Conservation (phyloP, 441 rosid genomes). For the Sinapis alba region DNA sequence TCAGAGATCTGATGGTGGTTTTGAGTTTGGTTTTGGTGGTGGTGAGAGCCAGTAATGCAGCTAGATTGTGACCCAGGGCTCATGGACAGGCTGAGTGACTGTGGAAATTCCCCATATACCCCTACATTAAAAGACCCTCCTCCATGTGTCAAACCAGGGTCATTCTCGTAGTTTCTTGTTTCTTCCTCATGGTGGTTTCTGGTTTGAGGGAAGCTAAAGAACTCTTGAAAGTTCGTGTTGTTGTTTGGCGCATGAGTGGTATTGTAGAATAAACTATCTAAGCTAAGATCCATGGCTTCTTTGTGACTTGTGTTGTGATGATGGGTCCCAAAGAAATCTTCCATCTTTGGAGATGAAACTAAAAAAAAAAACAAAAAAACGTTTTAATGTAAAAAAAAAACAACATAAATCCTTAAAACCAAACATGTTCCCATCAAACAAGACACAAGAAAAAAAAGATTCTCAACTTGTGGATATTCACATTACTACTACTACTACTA, state of each 20-base stretch:
- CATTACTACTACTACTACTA: slow-evolving; percentile 23
- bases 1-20: slow-evolving; percentile 39
- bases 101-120: slow-evolving; percentile 79
- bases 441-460: slow-evolving; percentile 16
- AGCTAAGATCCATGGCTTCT: slow-evolving; percentile 81
- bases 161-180: slow-evolving; percentile 45
- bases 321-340: slow-evolving; percentile 92
- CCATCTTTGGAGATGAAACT: slow-evolving; percentile 85
- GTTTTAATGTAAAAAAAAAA: not conserved
- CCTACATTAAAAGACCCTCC: slow-evolving; percentile 54
- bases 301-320: slow-evolving; percentile 59
- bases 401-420: slow-evolving; percentile 30
- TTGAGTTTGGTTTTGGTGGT: slow-evolving; percentile 42
- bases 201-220: slow-evolving; percentile 42
- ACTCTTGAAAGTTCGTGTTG: slow-evolving; percentile 51
- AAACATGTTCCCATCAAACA: slow-evolving; percentile 40
- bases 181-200: slow-evolving; percentile 50
- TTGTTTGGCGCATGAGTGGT: slow-evolving; percentile 46
- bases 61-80: slow-evolving; percentile 98
- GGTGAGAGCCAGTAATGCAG: slow-evolving; percentile 74
- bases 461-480: slow-evolving; percentile 34
- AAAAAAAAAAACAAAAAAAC: slow-evolving; percentile 37
- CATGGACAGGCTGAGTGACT: slow-evolving; percentile 93
- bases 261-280: slow-evolving; percentile 74
- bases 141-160: slow-evolving; percentile 53